These are phyloP conservation scores for Zygoascus hellenicus DNA, from an alignment of 1,139 yeast genomes.

Conservation along the genomic window DNA sequence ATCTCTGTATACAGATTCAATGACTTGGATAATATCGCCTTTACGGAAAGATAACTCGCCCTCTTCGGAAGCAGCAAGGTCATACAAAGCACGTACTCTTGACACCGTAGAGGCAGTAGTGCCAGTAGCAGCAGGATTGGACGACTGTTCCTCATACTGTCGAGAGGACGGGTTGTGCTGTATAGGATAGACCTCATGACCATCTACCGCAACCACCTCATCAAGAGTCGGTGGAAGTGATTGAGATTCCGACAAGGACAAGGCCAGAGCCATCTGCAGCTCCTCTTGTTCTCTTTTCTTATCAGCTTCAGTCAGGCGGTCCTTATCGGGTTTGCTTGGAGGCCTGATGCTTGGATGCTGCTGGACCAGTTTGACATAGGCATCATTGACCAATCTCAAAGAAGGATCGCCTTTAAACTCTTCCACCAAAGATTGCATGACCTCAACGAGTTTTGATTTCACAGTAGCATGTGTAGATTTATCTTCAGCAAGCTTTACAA, in stretches of 20 bases:
- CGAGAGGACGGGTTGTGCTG: slow-evolving; percentile 12
- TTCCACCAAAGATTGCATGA: slow-evolving; percentile 56
- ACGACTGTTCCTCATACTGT: slow-evolving; percentile 17
- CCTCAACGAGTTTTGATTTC: slow-evolving; percentile 59
- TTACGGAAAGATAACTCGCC: slow-evolving; percentile 40
- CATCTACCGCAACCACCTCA: background rate
- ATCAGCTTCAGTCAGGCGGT: slow-evolving; percentile 44
- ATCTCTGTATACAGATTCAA: slow-evolving; percentile 83
- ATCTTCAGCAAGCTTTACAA: slow-evolving; percentile 54
- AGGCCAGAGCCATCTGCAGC: slow-evolving; percentile 65
- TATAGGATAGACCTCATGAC: background rate
- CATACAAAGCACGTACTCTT: slow-evolving; percentile 80
- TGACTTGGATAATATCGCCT: slow-evolving; percentile 57
- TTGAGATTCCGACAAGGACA: slow-evolving; percentile 59
- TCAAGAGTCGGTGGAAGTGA: background rate
- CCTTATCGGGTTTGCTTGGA: slow-evolving; percentile 61
- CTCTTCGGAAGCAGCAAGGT: slow-evolving; percentile 54
- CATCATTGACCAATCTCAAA: slow-evolving; percentile 59
- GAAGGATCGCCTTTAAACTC: slow-evolving; percentile 67
- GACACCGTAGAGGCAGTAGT: slow-evolving; percentile 43
- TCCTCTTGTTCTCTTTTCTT: slow-evolving; percentile 70
- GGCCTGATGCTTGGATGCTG: slow-evolving; percentile 34
- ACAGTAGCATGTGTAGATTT: slow-evolving; percentile 59
- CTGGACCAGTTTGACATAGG: slow-evolving; percentile 36
- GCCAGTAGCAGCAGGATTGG: slow-evolving; percentile 17